Percentiles rank a stretch among this genome's conserved stretches.
Evolutionary conservation across 2,329 filamentous ascomycete genomes (phyloP).

Genomic region (Colletotrichum sojae): DNA sequence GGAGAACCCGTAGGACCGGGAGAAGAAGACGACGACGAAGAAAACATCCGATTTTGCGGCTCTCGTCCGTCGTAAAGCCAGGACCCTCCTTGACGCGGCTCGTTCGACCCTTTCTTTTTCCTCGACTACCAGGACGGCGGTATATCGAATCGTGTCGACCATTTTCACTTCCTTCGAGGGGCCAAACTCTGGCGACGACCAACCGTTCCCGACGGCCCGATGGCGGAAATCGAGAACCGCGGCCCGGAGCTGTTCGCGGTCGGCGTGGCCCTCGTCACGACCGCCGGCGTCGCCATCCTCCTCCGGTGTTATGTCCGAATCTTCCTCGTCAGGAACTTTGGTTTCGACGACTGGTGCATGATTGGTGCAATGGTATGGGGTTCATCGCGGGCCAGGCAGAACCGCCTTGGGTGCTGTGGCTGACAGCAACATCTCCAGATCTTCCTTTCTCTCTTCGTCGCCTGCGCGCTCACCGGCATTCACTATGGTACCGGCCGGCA

Average conservation of each 20-base stretch:
- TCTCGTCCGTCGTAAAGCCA: constrained; percentile 18
- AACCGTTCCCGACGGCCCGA: constrained; percentile 10
- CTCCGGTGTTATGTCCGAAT: constrained; percentile 54
- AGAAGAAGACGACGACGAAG: too few relatives aligned
- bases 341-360: constrained; percentile 58
- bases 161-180: too few relatives aligned
- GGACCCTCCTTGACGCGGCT: constrained; percentile 18
- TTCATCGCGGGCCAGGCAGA: background rate
- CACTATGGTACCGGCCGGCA: constrained; percentile 59
- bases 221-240: constrained; percentile 46
- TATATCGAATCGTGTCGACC: background rate
- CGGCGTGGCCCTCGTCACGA: constrained; percentile 47
- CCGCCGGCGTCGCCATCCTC: constrained; percentile 47
- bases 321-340: constrained; percentile 55
- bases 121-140: background rate
- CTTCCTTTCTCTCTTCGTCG: constrained; percentile 53
- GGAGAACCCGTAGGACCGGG: constrained; percentile 19
- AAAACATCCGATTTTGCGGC: constrained; percentile 31
- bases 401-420: background rate
- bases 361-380: constrained; percentile 50
- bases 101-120: constrained; percentile 4
- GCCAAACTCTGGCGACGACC: too few relatives aligned
- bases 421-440: constrained; percentile 42
- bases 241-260: constrained; percentile 52
- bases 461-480: constrained; percentile 53